A percentile compares a stretch with the other conserved stretches of the same genome.
phyloP scores from a whole-genome alignment of 768 basidiomycete species.

The Dacryopinax spathularia region DNA sequence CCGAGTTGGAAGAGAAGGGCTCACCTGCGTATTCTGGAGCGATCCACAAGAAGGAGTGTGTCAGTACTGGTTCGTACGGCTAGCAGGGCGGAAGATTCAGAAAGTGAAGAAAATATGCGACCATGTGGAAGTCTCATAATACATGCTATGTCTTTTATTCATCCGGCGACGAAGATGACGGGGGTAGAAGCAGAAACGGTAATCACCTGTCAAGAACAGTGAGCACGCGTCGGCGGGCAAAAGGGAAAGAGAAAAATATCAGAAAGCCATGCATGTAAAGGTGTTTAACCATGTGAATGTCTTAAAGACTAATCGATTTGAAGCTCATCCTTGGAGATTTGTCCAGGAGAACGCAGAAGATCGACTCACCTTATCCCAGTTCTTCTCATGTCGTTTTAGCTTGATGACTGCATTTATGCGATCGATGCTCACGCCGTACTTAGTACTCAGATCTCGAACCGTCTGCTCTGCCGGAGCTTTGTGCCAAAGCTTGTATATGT shows the following conservation, averaged over 20 bases:
- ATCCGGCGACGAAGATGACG: constrained; percentile 17
- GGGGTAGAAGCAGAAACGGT: constrained; percentile 6
- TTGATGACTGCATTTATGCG: constrained; percentile 73
- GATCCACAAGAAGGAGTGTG: constrained; percentile 8
- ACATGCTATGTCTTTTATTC: constrained; percentile 54
- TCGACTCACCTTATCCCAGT: constrained; percentile 54
- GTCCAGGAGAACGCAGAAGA: constrained; percentile 6
- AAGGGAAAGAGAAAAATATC: constrained; percentile 12
- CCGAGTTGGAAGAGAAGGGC: too few relatives aligned
- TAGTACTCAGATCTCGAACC: constrained; percentile 45
- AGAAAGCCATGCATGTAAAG: constrained; percentile 30
- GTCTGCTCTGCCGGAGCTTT: constrained; percentile 40
- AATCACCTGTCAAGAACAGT: constrained; percentile 2
- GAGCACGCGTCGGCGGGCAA: not conserved
- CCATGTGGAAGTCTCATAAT: constrained; percentile 76
- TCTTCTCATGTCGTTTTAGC: constrained; percentile 60
- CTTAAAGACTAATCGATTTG: constrained; percentile 34
- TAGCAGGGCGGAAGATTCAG: constrained; percentile 28
- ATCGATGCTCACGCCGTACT: constrained; percentile 53
- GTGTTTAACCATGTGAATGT: constrained; percentile 26
- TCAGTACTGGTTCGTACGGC: constrained; percentile 27
- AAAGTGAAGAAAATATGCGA: constrained; percentile 52
- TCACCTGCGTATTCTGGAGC: too few relatives aligned
- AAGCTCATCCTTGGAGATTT: constrained; percentile 38
- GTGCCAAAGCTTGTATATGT: constrained; percentile 50